These are phyloP conservation scores for Mentha longifolia DNA, from an alignment of 257 asterid genomes.

Conservation along the genomic window DNA sequence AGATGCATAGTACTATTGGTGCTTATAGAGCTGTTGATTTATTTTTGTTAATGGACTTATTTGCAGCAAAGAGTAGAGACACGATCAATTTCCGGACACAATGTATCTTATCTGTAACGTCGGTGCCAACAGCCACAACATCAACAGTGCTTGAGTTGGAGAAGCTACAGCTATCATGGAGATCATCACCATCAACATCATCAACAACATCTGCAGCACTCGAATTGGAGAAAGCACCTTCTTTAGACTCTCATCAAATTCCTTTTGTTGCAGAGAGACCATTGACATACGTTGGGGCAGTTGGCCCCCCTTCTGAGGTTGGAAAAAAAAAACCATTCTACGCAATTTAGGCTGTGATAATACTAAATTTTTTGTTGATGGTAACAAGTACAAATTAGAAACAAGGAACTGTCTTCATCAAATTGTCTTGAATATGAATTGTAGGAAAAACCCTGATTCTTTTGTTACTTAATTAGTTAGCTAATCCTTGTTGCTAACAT, in stretches of 20 bases:
- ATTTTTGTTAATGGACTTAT: conserved; percentile 32
- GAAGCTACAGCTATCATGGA: conserved; percentile 67
- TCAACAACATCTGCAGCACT: conserved; percentile 58
- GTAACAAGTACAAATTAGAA: conserved; percentile 1
- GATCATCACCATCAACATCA: conserved; percentile 24
- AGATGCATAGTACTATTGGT: conserved; percentile 18
- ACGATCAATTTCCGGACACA: conserved; percentile 57
- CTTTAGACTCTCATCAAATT: conserved; percentile 62
- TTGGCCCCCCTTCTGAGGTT: conserved; percentile 70
- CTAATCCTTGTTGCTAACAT: conserved; percentile 29
- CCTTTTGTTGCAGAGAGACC: conserved; percentile 51
- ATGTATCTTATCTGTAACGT: conserved; percentile 69
- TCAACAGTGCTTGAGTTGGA: conserved; percentile 68
- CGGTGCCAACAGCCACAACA: conserved; percentile 52
- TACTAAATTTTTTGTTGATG: not conserved
- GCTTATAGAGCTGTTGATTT: conserved; percentile 28
- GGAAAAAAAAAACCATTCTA: conserved; percentile 19
- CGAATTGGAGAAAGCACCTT: conserved; percentile 60
- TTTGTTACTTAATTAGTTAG: conserved; percentile 4
- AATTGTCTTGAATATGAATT: conserved; percentile 16
- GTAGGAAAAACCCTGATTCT: conserved; percentile 10
- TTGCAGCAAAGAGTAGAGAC: conserved; percentile 85
- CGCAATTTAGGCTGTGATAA: conserved; percentile 4
- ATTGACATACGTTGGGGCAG: conserved; percentile 58
- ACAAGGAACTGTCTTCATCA: conserved; percentile 20